These are phyloP conservation scores for Phytophthora europaea DNA, from an alignment of 352 stramenopile species.

Conservation along the genomic window DNA sequence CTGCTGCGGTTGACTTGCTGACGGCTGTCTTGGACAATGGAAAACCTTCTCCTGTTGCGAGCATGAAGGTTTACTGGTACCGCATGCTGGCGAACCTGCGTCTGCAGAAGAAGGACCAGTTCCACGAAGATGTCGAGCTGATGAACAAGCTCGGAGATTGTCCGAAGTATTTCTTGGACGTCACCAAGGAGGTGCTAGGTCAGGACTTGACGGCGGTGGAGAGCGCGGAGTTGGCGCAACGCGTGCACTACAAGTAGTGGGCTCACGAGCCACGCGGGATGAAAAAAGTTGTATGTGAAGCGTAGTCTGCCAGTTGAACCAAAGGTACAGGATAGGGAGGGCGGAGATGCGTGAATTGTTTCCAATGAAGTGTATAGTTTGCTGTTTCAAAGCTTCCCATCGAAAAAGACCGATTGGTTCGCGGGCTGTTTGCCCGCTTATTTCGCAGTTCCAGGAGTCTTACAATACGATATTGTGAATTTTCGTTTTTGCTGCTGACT, in stretches of 20 bases:
- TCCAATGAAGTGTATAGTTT: neutral
- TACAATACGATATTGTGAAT: too few species aligned
- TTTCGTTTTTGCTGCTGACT: too few species aligned
- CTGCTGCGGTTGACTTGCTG: constrained; percentile 18
- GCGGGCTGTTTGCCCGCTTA: too few species aligned
- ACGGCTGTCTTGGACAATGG: constrained; percentile 20
- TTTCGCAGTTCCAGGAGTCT: too few species aligned
- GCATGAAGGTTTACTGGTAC: constrained; percentile 32
- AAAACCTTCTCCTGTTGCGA: constrained; percentile 8
- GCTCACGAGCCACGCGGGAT: too few species aligned
- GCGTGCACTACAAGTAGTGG: constrained; percentile 13
- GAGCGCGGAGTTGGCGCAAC: constrained; percentile 16
- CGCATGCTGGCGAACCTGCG: constrained; percentile 31
- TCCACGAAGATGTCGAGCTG: constrained; percentile 20
- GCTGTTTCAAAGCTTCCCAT: neutral
- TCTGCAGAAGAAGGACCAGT: constrained; percentile 29
- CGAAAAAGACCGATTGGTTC: too few species aligned
- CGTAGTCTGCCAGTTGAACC: neutral
- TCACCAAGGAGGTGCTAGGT: constrained; percentile 14
- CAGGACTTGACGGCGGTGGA: constrained; percentile 16
- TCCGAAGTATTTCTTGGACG: constrained; percentile 33
- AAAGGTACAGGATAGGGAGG: neutral
- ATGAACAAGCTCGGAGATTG: constrained; percentile 20
- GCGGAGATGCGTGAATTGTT: neutral
- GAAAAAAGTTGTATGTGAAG: neutral